Conservation (phyloP, 2,329 filamentous ascomycete species). For the Madurella fahalii region DNA sequence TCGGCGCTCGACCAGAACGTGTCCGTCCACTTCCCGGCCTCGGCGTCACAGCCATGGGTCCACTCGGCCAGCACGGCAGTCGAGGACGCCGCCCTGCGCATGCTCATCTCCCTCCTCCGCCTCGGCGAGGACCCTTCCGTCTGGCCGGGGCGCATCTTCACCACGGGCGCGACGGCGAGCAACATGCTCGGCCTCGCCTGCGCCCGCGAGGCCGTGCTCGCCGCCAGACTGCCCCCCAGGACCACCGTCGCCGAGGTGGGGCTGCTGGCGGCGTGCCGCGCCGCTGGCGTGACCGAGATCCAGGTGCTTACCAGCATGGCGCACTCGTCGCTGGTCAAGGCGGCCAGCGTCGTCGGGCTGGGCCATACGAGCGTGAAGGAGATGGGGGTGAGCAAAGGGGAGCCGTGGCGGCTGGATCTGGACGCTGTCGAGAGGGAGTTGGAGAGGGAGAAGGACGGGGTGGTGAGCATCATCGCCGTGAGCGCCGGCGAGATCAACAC, state of each 20-base stretch:
- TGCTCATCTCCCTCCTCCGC: slow-evolving; percentile 64
- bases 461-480: slow-evolving; percentile 72
- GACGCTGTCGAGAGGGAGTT: slow-evolving; percentile 59
- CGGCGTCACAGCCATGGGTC: background rate
- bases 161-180: slow-evolving; percentile 65
- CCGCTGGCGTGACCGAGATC: slow-evolving; percentile 61
- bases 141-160: slow-evolving; percentile 53
- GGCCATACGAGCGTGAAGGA: slow-evolving; percentile 65
- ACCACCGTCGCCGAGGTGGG: slow-evolving; percentile 62
- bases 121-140: slow-evolving; percentile 38
- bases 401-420: slow-evolving; percentile 69
- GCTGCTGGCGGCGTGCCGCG: slow-evolving; percentile 60
- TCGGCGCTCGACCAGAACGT: slow-evolving; percentile 79
- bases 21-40: slow-evolving; percentile 68
- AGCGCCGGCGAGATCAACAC: slow-evolving; percentile 90
- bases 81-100: slow-evolving; percentile 66
- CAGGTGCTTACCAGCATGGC: slow-evolving; percentile 77
- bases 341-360: slow-evolving; percentile 75
- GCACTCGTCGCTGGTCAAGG: slow-evolving; percentile 81
- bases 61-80: slow-evolving; percentile 74
- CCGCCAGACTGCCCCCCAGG: slow-evolving; percentile 28
- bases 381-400: slow-evolving; percentile 43
- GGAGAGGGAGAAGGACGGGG: slow-evolving; percentile 40
- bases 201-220: slow-evolving; percentile 60
- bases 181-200: slow-evolving; percentile 75